A percentile compares a stretch with the other conserved stretches of the same genome.
Evolutionary conservation across 768 basidiomycete species (phyloP).

Genomic region (Paxillus rubicundulus): DNA sequence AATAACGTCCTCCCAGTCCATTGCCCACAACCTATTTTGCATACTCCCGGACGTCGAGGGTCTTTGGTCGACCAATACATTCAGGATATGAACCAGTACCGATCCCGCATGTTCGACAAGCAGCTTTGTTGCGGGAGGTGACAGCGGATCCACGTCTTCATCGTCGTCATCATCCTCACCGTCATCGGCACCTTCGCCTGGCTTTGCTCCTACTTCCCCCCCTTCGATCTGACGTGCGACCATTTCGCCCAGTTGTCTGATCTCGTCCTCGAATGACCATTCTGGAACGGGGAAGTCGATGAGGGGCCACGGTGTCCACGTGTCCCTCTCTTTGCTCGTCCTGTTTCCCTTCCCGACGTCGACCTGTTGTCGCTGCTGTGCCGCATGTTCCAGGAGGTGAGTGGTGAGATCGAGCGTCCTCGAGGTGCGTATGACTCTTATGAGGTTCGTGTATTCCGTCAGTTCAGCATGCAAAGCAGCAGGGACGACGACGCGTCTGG

Average conservation of each 20-base stretch:
- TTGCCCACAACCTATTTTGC: constrained; percentile 61
- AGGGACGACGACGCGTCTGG: constrained; percentile 48
- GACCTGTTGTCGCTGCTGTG: background rate
- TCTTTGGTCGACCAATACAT: constrained; percentile 52
- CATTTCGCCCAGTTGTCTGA: constrained; percentile 45
- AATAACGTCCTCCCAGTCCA: constrained; percentile 65
- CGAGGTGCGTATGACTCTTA: constrained; percentile 60
- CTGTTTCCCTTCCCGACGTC: constrained; percentile 23
- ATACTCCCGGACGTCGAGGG: constrained; percentile 55
- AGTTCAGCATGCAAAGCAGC: constrained; percentile 59
- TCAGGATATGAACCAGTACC: constrained; percentile 52
- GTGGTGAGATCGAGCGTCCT: constrained; percentile 56
- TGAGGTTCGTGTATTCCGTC: constrained; percentile 61
- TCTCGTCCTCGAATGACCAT: constrained; percentile 71
- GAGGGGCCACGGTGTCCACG: constrained; percentile 80
- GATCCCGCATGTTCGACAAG: constrained; percentile 44
- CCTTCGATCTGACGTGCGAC: constrained; percentile 25
- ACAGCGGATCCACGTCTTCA: constrained; percentile 27
- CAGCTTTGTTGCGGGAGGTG: constrained; percentile 28
- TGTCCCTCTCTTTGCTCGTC: constrained; percentile 32
- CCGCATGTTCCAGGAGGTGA: constrained; percentile 40
- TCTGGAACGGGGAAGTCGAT: constrained; percentile 66
- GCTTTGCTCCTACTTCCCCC: background rate
- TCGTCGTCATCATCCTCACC: constrained; percentile 35
- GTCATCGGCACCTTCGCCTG: constrained; percentile 18